Evolutionary conservation across 495 filamentous ascomycete genomes (phyloP).

Genomic region (Daldinia caldariorum): DNA sequence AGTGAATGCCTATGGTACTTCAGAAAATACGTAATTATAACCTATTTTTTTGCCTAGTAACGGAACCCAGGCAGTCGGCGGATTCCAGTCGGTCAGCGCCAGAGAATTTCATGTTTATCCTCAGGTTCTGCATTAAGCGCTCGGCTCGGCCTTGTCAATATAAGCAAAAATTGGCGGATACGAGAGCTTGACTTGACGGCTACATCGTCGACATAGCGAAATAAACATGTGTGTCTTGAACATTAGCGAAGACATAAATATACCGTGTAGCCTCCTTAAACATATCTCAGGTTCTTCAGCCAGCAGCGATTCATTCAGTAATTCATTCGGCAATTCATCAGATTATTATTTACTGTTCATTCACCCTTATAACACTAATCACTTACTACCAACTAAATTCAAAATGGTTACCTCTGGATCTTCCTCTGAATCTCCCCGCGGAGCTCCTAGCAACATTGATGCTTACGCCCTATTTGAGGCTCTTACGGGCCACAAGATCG

Average conservation of each 20-base stretch:
- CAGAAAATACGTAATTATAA: conserved; percentile 33
- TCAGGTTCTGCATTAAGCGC: conserved; percentile 5
- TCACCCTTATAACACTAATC: conserved; percentile 7
- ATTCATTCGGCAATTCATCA: conserved; percentile 7
- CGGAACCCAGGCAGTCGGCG: background rate
- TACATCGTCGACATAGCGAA: background rate
- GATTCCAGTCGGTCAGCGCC: background rate
- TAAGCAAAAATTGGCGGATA: background rate
- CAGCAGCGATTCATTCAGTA: conserved; percentile 11
- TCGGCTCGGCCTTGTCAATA: background rate
- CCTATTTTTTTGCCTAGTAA: conserved; percentile 25
- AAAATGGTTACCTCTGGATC: conserved; percentile 45
- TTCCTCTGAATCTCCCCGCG: conserved; percentile 23
- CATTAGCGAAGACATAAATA: conserved; percentile 26
- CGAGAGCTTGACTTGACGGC: background rate
- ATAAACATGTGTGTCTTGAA: background rate
- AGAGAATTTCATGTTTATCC: conserved; percentile 18
- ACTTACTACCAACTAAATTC: background rate
- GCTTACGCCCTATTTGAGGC: conserved; percentile 52
- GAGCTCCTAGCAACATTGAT: conserved; percentile 43
- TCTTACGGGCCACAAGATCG: conserved; percentile 47
- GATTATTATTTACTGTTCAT: conserved; percentile 16
- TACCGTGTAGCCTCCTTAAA: background rate
- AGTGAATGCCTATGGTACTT: background rate
- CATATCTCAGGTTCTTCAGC: background rate